Percentiles rank a stretch among this genome's conserved stretches.
Evolutionary conservation across 108 stramenopile genomes (phyloP).

Genomic region (Mayamaea pseudoterrestris): DNA sequence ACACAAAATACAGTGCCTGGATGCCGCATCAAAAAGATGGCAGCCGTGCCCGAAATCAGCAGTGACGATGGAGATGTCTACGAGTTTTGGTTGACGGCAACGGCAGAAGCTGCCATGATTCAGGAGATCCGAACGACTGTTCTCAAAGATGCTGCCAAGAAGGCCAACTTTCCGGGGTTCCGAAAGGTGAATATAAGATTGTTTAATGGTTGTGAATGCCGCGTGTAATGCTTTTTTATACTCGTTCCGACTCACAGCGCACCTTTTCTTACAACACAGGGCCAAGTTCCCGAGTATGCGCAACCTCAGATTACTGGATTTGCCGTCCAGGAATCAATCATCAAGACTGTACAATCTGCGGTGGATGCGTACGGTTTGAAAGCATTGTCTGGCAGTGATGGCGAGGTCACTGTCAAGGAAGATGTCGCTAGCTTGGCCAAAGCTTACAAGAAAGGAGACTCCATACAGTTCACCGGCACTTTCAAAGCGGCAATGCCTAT

Average conservation of each 20-base stretch:
- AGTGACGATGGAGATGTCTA: slow-evolving; percentile 38
- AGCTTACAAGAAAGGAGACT: slow-evolving; percentile 56
- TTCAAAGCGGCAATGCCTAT: slow-evolving; percentile 53
- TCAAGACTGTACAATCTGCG: slow-evolving; percentile 57
- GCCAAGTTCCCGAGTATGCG: slow-evolving; percentile 78
- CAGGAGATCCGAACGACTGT: slow-evolving; percentile 40
- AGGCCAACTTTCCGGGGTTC: slow-evolving; percentile 81
- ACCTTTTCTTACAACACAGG: slow-evolving; percentile 12
- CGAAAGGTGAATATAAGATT: slow-evolving; percentile 36
- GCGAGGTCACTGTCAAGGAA: slow-evolving; percentile 53
- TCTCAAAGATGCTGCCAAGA: slow-evolving; percentile 68
- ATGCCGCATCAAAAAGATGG: slow-evolving; percentile 68
- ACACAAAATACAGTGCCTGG: slow-evolving; percentile 37
- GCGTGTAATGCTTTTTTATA: neutral
- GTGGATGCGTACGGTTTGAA: slow-evolving; percentile 75
- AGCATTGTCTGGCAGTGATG: slow-evolving; percentile 32
- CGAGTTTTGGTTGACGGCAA: slow-evolving; percentile 60
- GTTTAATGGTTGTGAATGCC: neutral
- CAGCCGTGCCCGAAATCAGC: slow-evolving; percentile 16
- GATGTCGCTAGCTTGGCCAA: slow-evolving; percentile 64
- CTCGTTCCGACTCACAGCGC: neutral
- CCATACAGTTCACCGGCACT: slow-evolving; percentile 60
- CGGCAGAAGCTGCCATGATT: slow-evolving; percentile 42
- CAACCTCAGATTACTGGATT: slow-evolving; percentile 67
- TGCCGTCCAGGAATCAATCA: slow-evolving; percentile 68